Evolutionary conservation across 345 rosid genomes (phyloP).

Genomic region (Acer negundo): DNA sequence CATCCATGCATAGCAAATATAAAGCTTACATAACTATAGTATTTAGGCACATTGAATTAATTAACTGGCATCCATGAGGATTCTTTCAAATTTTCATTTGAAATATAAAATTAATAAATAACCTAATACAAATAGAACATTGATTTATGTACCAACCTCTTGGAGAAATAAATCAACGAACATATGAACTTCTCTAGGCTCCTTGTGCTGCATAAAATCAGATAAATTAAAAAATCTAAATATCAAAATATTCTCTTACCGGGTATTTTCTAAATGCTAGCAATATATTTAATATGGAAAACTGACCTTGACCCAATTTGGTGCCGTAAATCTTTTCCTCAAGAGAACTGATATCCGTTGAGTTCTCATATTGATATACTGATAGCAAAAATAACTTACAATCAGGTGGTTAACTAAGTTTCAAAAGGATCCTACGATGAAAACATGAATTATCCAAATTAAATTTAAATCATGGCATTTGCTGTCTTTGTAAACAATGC

Average conservation of each 20-base stretch:
- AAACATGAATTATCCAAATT: not conserved
- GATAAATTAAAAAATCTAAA: conserved; percentile 25
- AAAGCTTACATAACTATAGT: not conserved
- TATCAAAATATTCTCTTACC: conserved; percentile 13
- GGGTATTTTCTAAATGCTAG: conserved; percentile 7
- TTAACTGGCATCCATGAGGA: conserved; percentile 6
- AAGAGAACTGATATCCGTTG: conserved; percentile 80
- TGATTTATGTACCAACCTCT: conserved; percentile 57
- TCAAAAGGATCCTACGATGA: not conserved
- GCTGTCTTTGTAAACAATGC: not conserved
- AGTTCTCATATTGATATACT: conserved; percentile 83
- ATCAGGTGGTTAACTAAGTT: conserved; percentile 24
- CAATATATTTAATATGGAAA: conserved; percentile 17
- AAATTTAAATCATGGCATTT: not conserved
- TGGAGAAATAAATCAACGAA: conserved; percentile 88
- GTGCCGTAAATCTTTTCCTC: conserved; percentile 92
- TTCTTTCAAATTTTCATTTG: not conserved
- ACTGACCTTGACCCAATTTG: conserved; percentile 96
- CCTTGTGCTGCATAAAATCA: conserved; percentile 82
- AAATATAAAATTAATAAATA: not conserved
- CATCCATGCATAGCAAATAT: not conserved
- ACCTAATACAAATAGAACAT: not conserved
- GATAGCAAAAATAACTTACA: conserved; percentile 27
- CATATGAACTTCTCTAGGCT: conserved; percentile 99
- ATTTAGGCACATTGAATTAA: not conserved